Evolutionary conservation across 495 filamentous ascomycete genomes (phyloP).

Genomic region (Lasiosphaeriaceae sp.): DNA sequence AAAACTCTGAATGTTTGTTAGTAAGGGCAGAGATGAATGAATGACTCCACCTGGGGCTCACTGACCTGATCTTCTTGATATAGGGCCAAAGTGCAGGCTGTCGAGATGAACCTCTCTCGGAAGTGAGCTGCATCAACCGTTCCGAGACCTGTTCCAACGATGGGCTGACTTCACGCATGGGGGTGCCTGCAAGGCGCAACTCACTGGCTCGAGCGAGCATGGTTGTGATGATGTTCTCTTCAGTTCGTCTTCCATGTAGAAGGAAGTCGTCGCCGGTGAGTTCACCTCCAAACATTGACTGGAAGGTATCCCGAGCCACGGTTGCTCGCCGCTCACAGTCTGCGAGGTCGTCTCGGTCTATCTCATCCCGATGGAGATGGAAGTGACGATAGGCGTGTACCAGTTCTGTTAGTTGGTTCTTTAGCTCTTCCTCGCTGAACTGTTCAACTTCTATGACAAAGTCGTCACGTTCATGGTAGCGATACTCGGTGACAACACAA

Average conservation of each 20-base stretch:
- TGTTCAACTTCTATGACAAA: slow-evolving; percentile 29
- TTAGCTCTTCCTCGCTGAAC: slow-evolving; percentile 27
- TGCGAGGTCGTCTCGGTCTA: slow-evolving; percentile 15
- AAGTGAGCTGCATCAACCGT: slow-evolving; percentile 26
- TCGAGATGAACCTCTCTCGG: slow-evolving; percentile 10
- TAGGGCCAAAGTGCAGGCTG: slow-evolving; percentile 30
- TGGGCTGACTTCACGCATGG: not conserved
- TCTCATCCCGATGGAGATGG: slow-evolving; percentile 10
- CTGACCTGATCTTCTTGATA: slow-evolving; percentile 29
- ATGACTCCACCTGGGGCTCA: not conserved
- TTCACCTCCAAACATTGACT: slow-evolving; percentile 20
- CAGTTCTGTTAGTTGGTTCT: slow-evolving; percentile 24
- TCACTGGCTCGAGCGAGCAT: not conserved
- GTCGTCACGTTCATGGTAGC: slow-evolving; percentile 23
- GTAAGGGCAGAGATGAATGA: not conserved
- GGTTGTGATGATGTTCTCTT: not conserved
- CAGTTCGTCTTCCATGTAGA: not conserved
- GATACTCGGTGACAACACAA: slow-evolving; percentile 35
- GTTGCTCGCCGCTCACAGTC: slow-evolving; percentile 20
- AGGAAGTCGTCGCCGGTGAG: not conserved
- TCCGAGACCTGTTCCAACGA: slow-evolving; percentile 19
- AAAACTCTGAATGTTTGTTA: slow-evolving; percentile 21
- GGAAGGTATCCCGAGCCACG: slow-evolving; percentile 22
- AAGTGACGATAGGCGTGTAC: slow-evolving; percentile 26
- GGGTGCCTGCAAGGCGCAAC: not conserved